Percentiles rank a stretch among this genome's conserved stretches.
Conservation (phyloP, 306 rosid species). For the Begonia peltatifolia region DNA sequence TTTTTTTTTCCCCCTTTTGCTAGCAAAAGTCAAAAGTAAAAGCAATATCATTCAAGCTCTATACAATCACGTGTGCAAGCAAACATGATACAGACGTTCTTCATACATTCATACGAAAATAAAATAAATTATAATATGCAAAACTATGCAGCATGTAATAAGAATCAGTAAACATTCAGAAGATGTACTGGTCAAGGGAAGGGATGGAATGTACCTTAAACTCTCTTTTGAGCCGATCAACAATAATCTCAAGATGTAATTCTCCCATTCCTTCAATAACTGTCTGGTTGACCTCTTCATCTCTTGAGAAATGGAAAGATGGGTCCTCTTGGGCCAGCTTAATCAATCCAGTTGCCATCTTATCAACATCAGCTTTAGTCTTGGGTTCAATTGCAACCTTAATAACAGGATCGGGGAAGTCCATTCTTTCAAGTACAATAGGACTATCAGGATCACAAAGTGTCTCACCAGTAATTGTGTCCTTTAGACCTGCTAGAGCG, state of each 20-base stretch:
- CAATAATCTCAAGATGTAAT: conserved; percentile 93
- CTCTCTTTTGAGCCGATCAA: conserved; percentile 92
- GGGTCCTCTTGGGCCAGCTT: conserved; percentile 99
- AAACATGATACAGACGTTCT: too few species aligned
- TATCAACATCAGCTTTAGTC: conserved; percentile 93
- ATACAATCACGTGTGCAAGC: too few species aligned
- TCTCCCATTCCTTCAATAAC: conserved; percentile 99
- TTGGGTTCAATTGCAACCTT: conserved; percentile 99
- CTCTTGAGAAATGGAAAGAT: conserved; percentile 92
- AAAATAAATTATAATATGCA: too few species aligned
- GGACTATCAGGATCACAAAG: conserved; percentile 66
- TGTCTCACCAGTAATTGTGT: conserved; percentile 89
- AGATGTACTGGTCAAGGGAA: too few species aligned
- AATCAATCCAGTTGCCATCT: conserved; percentile 78
- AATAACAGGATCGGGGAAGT: conserved; percentile 97
- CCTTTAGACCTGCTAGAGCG: conserved; percentile 92
- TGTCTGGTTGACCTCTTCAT: conserved; percentile 91
- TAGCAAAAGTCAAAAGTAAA: too few species aligned
- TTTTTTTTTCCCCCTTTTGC: too few species aligned
- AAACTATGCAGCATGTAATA: too few species aligned
- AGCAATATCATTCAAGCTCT: too few species aligned
- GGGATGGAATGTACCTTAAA: conserved; percentile 42
- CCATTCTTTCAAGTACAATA: conserved; percentile 86
- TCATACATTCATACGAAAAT: neutral
- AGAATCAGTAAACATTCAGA: too few species aligned